Evolutionary conservation across 345 rosid genomes (phyloP), one percentile per base, ranked within the genome.

Genomic region (Leavenworthia alabamica): DNA sequence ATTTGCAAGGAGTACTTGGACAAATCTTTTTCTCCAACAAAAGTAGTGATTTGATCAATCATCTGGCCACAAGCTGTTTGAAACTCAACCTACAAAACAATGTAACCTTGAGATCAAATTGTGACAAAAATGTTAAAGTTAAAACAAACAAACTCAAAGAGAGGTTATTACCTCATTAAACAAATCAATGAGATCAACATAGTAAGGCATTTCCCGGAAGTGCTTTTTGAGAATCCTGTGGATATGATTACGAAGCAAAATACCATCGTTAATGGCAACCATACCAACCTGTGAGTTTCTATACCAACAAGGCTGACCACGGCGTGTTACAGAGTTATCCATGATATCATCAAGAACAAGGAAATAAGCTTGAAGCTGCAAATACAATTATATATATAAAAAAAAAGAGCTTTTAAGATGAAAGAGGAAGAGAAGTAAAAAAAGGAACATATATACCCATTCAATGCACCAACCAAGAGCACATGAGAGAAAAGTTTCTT

Each of bases 381-480:
- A 76, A 20, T 16, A 7, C 3, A 26, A 36, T 10, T 0, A 47
- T 1, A 23, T 1, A 14, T 0, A 47, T 1, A 23, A 2, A 14
- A 33, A 33, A 0, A 4, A 5, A 4, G n/a, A 3, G 3, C 2
- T 36, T 12, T 15, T 43, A 28, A 43, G 28, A 27, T 27, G 45
- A 32, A 22, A 42, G 14, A 51, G 9, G 0, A 29, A 15, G 5
- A 31, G 57, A 52, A 54, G 29, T 54, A 1, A 54, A 19, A 19
- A 41, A 53, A 28, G 3, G 35, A n/a, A n/a, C n/a, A n/a, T n/a
- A 46, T 3, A 49, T 89, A 86, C 95, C 97, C 92, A 89, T 80
- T 89, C 95, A 23, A 89, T 75, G 19, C 97, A 89, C 97, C 97
- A 89, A 61, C 95, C 97, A 16, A 86, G 95, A 60, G 82, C 79